Evolutionary conservation across 108 stramenopile species (phyloP).

Genomic region (Cyclotella distinguenda): DNA sequence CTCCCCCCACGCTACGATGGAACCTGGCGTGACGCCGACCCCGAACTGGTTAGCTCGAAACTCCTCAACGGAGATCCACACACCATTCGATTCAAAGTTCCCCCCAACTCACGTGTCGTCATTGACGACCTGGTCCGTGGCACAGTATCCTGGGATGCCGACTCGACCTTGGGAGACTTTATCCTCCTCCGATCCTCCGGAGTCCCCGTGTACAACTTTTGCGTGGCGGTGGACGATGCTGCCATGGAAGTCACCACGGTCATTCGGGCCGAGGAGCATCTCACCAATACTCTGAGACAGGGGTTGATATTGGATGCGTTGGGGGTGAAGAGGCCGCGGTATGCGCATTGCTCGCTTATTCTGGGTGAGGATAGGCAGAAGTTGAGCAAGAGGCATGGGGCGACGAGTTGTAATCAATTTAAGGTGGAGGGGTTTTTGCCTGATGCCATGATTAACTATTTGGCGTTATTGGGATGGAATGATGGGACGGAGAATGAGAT

Average conservation of each 20-base stretch:
- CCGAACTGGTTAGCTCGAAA: constrained; percentile 76
- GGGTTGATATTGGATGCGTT: constrained; percentile 87
- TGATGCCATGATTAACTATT: constrained; percentile 95
- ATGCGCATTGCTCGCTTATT: constrained; percentile 97
- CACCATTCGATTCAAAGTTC: constrained; percentile 92
- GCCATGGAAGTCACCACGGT: constrained; percentile 95
- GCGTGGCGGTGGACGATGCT: constrained; percentile 97
- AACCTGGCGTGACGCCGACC: constrained; percentile 95
- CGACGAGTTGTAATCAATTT: constrained; percentile 95
- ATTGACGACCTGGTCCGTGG: constrained; percentile 96
- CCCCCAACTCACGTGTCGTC: constrained; percentile 75
- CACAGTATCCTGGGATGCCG: constrained; percentile 94
- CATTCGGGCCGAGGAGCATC: constrained; percentile 96
- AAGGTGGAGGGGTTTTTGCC: constrained; percentile 91
- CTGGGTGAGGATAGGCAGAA: constrained; percentile 97
- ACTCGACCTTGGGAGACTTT: constrained; percentile 95
- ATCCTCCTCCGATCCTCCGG: constrained; percentile 91
- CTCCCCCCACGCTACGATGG: constrained; percentile 91
- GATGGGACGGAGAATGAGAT: constrained; percentile 98
- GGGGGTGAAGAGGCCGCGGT: constrained; percentile 84
- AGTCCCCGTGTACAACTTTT: constrained; percentile 98
- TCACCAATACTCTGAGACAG: constrained; percentile 95
- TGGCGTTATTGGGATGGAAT: constrained; percentile 96
- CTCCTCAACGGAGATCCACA: constrained; percentile 80
- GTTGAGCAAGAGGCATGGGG: constrained; percentile 95